Evolutionary conservation across 2,329 filamentous ascomycete genomes (phyloP), one percentile per base, ranked within the genome.

Genomic region (Nakataea oryzae): DNA sequence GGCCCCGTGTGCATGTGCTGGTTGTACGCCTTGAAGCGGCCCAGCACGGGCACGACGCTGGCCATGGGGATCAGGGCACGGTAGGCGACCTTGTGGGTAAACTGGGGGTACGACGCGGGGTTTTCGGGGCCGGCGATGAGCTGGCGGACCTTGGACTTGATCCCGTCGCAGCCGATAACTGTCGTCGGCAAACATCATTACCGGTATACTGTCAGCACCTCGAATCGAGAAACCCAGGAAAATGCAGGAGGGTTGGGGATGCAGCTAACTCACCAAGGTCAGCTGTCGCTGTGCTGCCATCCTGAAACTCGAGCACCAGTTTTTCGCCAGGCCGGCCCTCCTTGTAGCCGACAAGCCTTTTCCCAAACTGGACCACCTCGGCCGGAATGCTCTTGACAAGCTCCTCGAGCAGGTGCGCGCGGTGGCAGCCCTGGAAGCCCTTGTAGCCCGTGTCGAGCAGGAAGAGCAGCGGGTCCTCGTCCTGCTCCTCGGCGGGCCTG

Each of bases 151-250:
- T 76, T 74, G 2, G 79, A 82, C 69, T 86, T 86, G 67, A 87
- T 83, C 0, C 85, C 85, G 69, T 87, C 85, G 66, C 82, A 85
- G 1, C 82, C 83, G 54, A 86, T 71, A 0, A 84, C 67, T 9
- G 8, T 69, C 69, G 34, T 72, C 70, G n/a, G 41, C 60, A 62
- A 72, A 71, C 58, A 57, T 60, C 32, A 69, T n/a, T n/a, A n/a
- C n/a, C n/a, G n/a, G n/a, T n/a, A n/a, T n/a, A n/a, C n/a, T n/a
- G n/a, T n/a, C n/a, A n/a, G n/a, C n/a, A n/a, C n/a, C n/a, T n/a
- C n/a, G n/a, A n/a, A n/a, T n/a, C n/a, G n/a, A n/a, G n/a, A n/a
- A n/a, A n/a, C n/a, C n/a, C n/a, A n/a, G n/a, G n/a, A n/a, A n/a
- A n/a, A n/a, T n/a, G n/a, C n/a, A n/a, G n/a, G n/a, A n/a, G n/a